A percentile compares a stretch with the other conserved stretches of the same genome.
phyloP scores from a whole-genome alignment of 345 rosid genomes.

The Pugionium cornutum region DNA sequence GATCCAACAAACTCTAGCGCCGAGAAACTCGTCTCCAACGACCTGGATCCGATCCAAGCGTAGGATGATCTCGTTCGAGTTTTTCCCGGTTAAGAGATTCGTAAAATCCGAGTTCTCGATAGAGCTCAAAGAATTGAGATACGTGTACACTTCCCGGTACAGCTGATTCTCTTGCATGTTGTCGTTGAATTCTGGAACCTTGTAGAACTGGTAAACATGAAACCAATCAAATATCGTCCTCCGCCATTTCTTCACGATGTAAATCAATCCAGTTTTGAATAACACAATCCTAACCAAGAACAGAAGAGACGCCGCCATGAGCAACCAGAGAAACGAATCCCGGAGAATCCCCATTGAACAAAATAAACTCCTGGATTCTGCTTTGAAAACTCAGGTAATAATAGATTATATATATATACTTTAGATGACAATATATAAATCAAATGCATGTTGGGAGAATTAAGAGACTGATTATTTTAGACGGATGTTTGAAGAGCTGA shows the following conservation, averaged over 20 bases:
- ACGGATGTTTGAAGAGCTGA: constrained; percentile 14
- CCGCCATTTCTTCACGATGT: constrained; percentile 53
- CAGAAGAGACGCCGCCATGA: constrained; percentile 1
- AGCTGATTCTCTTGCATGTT: constrained; percentile 65
- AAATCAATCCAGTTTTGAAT: constrained; percentile 62
- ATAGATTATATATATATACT: not conserved
- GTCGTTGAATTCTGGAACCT: constrained; percentile 71
- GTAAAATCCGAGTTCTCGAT: constrained; percentile 80
- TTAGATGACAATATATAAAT: not conserved
- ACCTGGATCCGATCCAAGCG: constrained; percentile 64
- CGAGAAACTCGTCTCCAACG: constrained; percentile 70
- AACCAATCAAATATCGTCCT: constrained; percentile 49
- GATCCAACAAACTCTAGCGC: constrained; percentile 75
- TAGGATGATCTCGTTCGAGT: constrained; percentile 61
- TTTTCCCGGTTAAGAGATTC: constrained; percentile 74
- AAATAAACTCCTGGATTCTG: not conserved
- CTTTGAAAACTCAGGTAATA: not conserved
- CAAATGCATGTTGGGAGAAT: constrained; percentile 28
- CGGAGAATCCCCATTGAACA: constrained; percentile 43
- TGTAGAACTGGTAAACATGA: constrained; percentile 67
- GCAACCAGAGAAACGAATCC: constrained; percentile 35
- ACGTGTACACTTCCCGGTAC: constrained; percentile 48
- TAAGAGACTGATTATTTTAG: constrained; percentile 29
- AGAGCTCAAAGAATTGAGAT: constrained; percentile 64
- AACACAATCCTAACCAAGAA: constrained; percentile 48